Evolutionary conservation across 305 asterid species (phyloP), one percentile per base, ranked within the genome.

Genomic region (Caryopteris hybrid): DNA sequence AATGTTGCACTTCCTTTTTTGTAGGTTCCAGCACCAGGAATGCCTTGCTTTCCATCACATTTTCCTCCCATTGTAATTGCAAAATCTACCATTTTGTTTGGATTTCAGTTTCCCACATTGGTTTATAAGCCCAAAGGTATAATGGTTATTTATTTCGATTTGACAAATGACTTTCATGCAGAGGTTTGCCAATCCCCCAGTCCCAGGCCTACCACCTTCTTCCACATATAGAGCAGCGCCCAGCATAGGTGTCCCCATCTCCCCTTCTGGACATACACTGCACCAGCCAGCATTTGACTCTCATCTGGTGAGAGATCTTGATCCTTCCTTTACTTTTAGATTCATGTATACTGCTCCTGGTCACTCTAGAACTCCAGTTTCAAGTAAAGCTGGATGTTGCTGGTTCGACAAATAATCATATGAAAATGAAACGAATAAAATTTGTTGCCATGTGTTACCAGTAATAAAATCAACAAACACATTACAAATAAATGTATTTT

Each of bases 21-120:
- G 67, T 60, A 87, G 94, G 84, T 79, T 74, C 83, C 83, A 20
- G 80, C 83, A 50, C 86, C 82, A 18, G 94, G 88, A 70, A 69
- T 79, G 73, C 88, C 89, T 64, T 80, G 75, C 72, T 81, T 74
- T 62, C 73, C 84, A 22, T 80, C 84, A 3, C 85, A 72, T 70
- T 68, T 71, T 55, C 70, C 74, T 10, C 68, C 81, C 36, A 58
- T 78, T 66, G 89, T 85, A 81, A 70, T 31, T 73, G 25, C 20
- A 52, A 21, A 58, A 22, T 66, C n/a, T 39, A 23, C 64, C 25
- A n/a, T 12, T 64, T 64, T 43, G 17, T 60, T 68, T 45, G 55
- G 39, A 46, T 68, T 73, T 36, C 41, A 18, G 39, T 52, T 60
- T 42, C 52, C 39, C 43, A 2, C 13, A 21, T 11, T 23, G 3